phyloP scores from a whole-genome alignment of 73 alveolate genomes.

The Paramecium bursaria region DNA sequence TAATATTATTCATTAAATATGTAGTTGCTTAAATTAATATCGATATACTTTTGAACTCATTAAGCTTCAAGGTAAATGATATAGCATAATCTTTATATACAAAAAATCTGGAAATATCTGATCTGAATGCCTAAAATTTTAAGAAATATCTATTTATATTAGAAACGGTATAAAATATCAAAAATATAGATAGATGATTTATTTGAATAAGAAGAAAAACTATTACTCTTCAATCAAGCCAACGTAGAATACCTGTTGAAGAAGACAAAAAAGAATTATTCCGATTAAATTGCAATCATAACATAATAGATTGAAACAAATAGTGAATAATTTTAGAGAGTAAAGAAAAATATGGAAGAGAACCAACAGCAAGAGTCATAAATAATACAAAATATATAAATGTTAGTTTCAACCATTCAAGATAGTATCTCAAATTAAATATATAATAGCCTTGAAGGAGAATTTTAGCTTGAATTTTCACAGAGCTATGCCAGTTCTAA shows the following conservation, averaged over 20 bases:
- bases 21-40: too few species aligned
- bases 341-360: not conserved
- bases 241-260: slow-evolving; percentile 41
- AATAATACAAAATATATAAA: not conserved
- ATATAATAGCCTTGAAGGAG: slow-evolving; percentile 28
- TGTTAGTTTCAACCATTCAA: not conserved
- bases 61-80: too few species aligned
- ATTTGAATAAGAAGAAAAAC: slow-evolving; percentile 39
- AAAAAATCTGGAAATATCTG: too few species aligned
- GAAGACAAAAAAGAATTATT: slow-evolving; percentile 34
- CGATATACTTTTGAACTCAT: too few species aligned
- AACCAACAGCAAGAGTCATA: not conserved
- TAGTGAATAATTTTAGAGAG: not conserved
- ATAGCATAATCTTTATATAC: too few species aligned
- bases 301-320: slow-evolving; percentile 23
- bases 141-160: slow-evolving; percentile 36
- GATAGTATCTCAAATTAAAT: too few species aligned
- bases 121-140: not conserved
- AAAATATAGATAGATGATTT: slow-evolving; percentile 32
- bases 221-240: slow-evolving; percentile 42
- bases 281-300: slow-evolving; percentile 5
- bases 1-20: too few species aligned
- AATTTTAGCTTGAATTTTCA: slow-evolving; percentile 39
- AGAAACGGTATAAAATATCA: slow-evolving; percentile 5
- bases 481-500: slow-evolving; percentile 23